A percentile compares a stretch with the other conserved stretches of the same genome.
These are phyloP conservation scores for Neophaeococcomyces aloes DNA, from an alignment of 2,329 filamentous ascomycete genomes.

Conservation along the genomic window DNA sequence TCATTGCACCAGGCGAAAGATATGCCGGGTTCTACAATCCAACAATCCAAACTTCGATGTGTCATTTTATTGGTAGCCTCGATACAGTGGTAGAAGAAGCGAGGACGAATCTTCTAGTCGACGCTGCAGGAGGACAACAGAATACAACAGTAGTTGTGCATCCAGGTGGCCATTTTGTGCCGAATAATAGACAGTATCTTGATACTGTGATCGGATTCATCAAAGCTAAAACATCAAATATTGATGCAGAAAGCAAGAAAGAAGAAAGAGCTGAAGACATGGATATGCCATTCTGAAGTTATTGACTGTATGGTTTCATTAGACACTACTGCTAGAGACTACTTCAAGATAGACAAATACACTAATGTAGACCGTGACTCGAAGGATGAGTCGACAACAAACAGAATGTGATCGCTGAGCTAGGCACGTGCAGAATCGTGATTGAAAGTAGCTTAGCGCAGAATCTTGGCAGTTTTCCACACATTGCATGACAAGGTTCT, in stretches of 20 bases:
- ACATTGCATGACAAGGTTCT: background rate
- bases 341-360: background rate
- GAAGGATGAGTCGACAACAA: background rate
- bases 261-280: constrained; percentile 56
- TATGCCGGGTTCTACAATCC: constrained; percentile 66
- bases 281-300: constrained; percentile 53
- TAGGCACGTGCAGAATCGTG: background rate
- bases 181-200: constrained; percentile 69
- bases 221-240: constrained; percentile 35
- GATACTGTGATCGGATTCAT: constrained; percentile 67
- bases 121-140: constrained; percentile 50
- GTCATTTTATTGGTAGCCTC: constrained; percentile 73
- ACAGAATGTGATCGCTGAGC: background rate
- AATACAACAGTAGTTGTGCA: constrained; percentile 53
- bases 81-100: constrained; percentile 81
- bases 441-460: constrained; percentile 3
- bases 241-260: constrained; percentile 22
- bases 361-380: constrained; percentile 3
- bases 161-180: constrained; percentile 84
- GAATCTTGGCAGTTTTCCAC: background rate
- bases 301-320: background rate
- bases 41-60: constrained; percentile 60
- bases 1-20: constrained; percentile 51
- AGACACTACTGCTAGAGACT: background rate
- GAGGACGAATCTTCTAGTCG: constrained; percentile 56